These are phyloP conservation scores for Silene coronaria DNA, from an alignment of 179 eudicot species.

Conservation along the genomic window DNA sequence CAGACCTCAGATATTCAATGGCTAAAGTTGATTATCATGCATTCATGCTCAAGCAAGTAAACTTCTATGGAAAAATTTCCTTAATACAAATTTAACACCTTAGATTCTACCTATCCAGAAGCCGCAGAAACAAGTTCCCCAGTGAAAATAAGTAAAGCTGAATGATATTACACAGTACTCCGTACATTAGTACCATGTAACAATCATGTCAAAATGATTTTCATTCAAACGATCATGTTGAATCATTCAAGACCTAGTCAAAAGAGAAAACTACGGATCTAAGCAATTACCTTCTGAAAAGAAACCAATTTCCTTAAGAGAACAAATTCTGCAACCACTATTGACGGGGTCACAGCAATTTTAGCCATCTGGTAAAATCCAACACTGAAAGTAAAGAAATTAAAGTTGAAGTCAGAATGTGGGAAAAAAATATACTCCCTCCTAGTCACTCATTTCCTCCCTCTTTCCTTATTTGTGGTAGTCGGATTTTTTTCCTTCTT, in stretches of 20 bases:
- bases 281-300: conserved; percentile 52
- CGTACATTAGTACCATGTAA: not conserved
- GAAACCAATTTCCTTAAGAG: conserved; percentile 60
- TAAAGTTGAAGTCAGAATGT: conserved; percentile 4
- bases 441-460: too few relatives aligned
- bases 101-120: not conserved
- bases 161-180: too few relatives aligned
- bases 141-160: not conserved
- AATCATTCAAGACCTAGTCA: conserved; percentile 1
- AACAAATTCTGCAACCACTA: conserved; percentile 76
- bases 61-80: not conserved
- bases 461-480: too few relatives aligned
- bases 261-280: conserved; percentile 6
- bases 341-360: conserved; percentile 89
- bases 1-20: not conserved
- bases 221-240: not conserved
- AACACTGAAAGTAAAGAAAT: conserved; percentile 47
- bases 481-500: too few relatives aligned
- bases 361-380: conserved; percentile 99
- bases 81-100: not conserved
- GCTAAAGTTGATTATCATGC: not conserved
- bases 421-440: not conserved
- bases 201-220: not conserved
- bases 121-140: not conserved
- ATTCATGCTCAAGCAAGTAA: not conserved